Percentiles rank a stretch among this genome's conserved stretches.
Conservation (phyloP, 192 early-diverging fungal genomes). For the Podila epicladia region DNA sequence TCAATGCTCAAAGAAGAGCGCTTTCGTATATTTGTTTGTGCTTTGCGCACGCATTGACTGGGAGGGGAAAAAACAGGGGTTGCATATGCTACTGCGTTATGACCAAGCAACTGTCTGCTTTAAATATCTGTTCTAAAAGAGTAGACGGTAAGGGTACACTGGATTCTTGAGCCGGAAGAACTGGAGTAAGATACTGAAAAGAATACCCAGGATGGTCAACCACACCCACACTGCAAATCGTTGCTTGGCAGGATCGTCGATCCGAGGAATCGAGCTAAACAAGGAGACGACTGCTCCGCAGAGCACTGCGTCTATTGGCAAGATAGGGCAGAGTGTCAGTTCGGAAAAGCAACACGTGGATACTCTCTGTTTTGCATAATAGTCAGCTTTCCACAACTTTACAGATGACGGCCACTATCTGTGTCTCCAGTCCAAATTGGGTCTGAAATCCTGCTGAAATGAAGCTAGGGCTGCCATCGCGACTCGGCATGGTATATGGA, state of each 20-base stretch:
- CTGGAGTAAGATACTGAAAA: conserved; percentile 69
- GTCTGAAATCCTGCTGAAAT: conserved; percentile 73
- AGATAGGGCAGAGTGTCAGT: neutral
- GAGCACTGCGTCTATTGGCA: conserved; percentile 65
- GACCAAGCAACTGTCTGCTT: neutral
- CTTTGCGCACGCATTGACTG: too few species aligned
- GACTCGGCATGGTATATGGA: conserved; percentile 64
- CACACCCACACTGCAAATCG: conserved; percentile 68
- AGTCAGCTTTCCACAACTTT: conserved; percentile 22
- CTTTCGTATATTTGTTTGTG: too few species aligned
- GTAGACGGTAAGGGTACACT: conserved; percentile 71
- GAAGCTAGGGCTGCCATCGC: conserved; percentile 62
- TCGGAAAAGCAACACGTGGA: neutral
- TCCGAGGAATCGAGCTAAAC: conserved; percentile 59
- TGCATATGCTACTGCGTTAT: too few species aligned
- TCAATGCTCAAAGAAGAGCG: too few species aligned
- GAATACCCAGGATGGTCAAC: conserved; percentile 69
- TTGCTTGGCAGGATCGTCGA: conserved; percentile 64
- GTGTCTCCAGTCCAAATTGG: conserved; percentile 76
- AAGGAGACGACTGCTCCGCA: conserved; percentile 63
- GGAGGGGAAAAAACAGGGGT: too few species aligned
- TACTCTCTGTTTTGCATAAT: too few species aligned
- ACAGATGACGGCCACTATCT: conserved; percentile 80
- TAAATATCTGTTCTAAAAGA: conserved; percentile 39
- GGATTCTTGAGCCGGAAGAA: conserved; percentile 79